These are phyloP conservation scores for Endogone sp. DNA, from an alignment of 192 early-diverging fungal species.

Conservation along the genomic window DNA sequence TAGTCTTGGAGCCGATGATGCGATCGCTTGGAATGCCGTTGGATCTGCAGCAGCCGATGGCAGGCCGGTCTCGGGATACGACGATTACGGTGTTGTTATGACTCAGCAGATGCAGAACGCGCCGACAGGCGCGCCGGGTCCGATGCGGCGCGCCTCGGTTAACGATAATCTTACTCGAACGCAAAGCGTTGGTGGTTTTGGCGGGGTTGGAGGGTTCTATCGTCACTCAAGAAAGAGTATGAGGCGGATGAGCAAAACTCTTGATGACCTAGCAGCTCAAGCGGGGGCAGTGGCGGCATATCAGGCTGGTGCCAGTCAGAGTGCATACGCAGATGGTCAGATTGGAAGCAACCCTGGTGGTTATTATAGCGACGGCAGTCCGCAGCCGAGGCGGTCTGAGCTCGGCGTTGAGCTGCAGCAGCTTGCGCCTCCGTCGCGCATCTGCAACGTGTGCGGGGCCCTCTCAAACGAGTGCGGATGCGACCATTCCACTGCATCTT, in stretches of 20 bases:
- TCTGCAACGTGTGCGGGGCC: too few species aligned
- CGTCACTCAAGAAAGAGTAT: not conserved
- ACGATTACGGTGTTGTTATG: not conserved
- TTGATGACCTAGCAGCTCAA: not conserved
- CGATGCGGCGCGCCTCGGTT: not conserved
- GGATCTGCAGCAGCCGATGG: not conserved
- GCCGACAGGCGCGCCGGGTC: not conserved
- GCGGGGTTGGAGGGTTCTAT: not conserved
- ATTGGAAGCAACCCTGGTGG: not conserved
- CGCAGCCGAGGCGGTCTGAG: too few species aligned
- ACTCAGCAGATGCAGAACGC: too few species aligned
- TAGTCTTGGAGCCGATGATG: not conserved
- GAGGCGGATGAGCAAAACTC: not conserved
- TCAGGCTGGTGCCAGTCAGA: not conserved
- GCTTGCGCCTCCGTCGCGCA: too few species aligned
- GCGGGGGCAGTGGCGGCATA: not conserved
- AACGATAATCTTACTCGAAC: not conserved
- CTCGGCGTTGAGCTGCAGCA: not conserved
- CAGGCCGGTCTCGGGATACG: not conserved
- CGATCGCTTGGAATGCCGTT: not conserved
- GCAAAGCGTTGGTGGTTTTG: not conserved
- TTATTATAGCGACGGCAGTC: too few species aligned
- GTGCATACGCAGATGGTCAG: not conserved
- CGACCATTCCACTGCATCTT: too few species aligned
- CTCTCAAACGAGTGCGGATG: too few species aligned